phyloP scores from a whole-genome alignment of 331 rosid species.

The Ulmus americana region DNA sequence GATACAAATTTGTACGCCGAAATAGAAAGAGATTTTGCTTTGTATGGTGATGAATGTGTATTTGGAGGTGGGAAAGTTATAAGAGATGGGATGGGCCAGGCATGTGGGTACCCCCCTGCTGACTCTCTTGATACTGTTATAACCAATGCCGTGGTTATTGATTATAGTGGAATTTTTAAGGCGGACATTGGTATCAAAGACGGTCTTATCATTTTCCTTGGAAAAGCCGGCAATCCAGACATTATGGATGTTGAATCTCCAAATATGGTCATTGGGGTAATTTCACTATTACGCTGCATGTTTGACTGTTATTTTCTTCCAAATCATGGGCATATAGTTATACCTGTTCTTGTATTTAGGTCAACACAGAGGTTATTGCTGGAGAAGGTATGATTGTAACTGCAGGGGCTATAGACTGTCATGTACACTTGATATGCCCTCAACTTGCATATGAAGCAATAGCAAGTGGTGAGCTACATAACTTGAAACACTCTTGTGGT shows the following conservation, averaged over 20 bases:
- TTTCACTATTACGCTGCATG: constrained; percentile 17
- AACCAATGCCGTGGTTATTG: constrained; percentile 80
- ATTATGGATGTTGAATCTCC: constrained; percentile 45
- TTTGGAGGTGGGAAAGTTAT: constrained; percentile 94
- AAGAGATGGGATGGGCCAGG: constrained; percentile 95
- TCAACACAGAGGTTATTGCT: constrained; percentile 79
- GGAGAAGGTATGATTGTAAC: constrained; percentile 81
- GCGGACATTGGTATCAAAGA: constrained; percentile 85
- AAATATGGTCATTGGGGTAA: constrained; percentile 64
- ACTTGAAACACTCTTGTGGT: background rate
- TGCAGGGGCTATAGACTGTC: constrained; percentile 91
- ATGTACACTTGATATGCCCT: constrained; percentile 91
- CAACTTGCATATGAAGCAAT: constrained; percentile 74
- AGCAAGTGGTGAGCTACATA: constrained; percentile 62
- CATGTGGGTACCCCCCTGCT: constrained; percentile 42
- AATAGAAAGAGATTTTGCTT: constrained; percentile 68
- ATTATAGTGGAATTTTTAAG: constrained; percentile 73
- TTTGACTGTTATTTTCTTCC: constrained; percentile 6
- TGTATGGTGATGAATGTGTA: constrained; percentile 82
- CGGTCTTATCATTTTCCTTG: constrained; percentile 48
- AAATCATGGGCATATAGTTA: constrained; percentile 16
- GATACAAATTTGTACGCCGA: constrained; percentile 78
- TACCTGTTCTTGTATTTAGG: constrained; percentile 38
- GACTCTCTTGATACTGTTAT: constrained; percentile 67
- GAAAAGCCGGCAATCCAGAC: constrained; percentile 93